Base-by-base conservation (phyloP, 306 rosid species). In the Clitoria ternatea region DNA sequence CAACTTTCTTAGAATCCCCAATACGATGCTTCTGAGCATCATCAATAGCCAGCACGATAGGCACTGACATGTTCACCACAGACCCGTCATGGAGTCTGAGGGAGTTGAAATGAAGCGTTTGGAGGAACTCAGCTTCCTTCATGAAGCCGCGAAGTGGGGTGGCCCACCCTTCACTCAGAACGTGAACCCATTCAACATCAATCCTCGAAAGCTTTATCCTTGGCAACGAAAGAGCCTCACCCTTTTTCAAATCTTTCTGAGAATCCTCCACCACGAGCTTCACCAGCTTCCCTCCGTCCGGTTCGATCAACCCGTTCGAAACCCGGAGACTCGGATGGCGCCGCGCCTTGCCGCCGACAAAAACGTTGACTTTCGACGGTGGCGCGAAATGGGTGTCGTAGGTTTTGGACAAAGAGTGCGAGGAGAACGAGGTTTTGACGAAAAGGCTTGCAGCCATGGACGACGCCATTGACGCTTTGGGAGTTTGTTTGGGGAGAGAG, bases 91-190 rank as follows among this genome's bases (percentile, higher is more conserved):
- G 61, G 66, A 91, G 92, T 35, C 96, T 87, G 81, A 95, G 92
- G 1, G 97, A 82, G 72, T 88, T 88, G 61, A 95, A 95, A 95
- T 95, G 99, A 91, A 95, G 99, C 82, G 97, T 95, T 95, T 91
- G 99, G 99, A 95, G 99, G 97, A 95, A 91, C 99, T 95, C 97
- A n/a, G 80, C 74, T 67, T 95, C 96, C 79, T 85, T 86, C 99
- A 95, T 91, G 87, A 95, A 95, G 40, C 99, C 99, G 0, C 69
- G 18, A 6, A 95, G 86, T 0, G 99, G 99, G 12, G 96, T 91
- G 2, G 99, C 96, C 99, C 99, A 95, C 0, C 99, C 99, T 81
- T 95, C 99, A 80, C 97, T 87, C 27, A 95, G 88, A 3, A 91
- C 99, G 4, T 95, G 99, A 23, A 89, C 89, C 97, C 99, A 95